Base-by-base conservation (phyloP, 257 asterid genomes). In the Thymus quinquecostatus region DNA sequence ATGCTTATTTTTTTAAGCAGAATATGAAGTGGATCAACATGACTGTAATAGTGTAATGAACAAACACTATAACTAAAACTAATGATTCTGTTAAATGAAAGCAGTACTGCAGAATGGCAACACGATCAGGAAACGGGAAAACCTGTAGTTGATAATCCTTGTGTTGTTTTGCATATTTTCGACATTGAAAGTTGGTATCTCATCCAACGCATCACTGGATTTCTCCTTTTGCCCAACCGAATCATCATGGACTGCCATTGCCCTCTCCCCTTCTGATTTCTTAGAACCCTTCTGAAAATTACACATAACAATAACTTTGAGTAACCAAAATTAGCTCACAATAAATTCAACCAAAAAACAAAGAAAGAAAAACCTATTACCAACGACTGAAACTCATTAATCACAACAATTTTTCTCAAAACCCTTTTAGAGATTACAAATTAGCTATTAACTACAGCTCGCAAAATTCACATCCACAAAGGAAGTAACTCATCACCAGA, bases 91-190 rank as follows among this genome's bases (percentile, higher is more conserved):
- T 7, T 36, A 21, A 34, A 33, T 29, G 13, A 69, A 75, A 66
- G 29, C 8, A n/a, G 44, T 67, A 61, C 30, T 28, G 66, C 6
- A 30, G 8, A 61, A 75, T 36, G n/a, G 49, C 10, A 53, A 36
- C 64, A 49, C 47, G 43, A 47, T 3, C 43, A 71, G 70, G 32
- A 30, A 64, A 69, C 27, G 47, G 63, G 73, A 80, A 59, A 63
- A 92, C 98, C 98, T 85, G 80, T 92, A 92, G 48, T 75, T 67
- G 49, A 92, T 87, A 60, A 86, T 65, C 76, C 84, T 92, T 33
- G 86, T 77, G 79, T 92, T 92, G 85, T 81, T 89, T 67, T 77
- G 94, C 83, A 86, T 77, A 81, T 88, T 86, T 73, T 92, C 96
- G 56, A 77, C 89, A 81, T 88, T 86, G 85, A 85, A 79, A 66